Base-by-base conservation (phyloP, 306 rosid species). In the Biancaea sappan region DNA sequence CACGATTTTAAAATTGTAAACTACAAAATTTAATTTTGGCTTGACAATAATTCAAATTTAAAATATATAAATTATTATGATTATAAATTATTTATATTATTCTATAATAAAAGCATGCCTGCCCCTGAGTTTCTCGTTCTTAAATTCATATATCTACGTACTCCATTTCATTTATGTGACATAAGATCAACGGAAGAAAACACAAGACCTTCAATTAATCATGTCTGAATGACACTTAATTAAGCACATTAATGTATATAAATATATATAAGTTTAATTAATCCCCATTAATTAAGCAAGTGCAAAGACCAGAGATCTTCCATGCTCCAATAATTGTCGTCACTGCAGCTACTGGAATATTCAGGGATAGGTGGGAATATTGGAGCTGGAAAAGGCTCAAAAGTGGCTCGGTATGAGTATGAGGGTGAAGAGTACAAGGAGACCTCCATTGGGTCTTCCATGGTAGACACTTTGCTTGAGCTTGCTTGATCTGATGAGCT, bases 271-370 rank as follows among this genome's bases (percentile, higher is more conserved):
- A 34, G 37, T 40, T n/a, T n/a, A n/a, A n/a, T 72, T 53, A 82
- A 63, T 87, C 87, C 48, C 89, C 86, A 77, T 85, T 85, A n/a
- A n/a, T n/a, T n/a, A 74, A 91, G 87, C 72, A 89, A 72, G 66
- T 93, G 97, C 96, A 94, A 85, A 60, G 98, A 86, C 98, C 98
- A 94, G 82, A 94, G 56, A 67, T 94, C 97, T 85, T 94, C 98
- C 84, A 94, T 86, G 92, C 76, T 89, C 98, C 98, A 94, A 35
- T 86, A 86, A 79, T 62, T 83, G 75, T 41, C 86, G 38, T 80
- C 83, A 65, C 40, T 25, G 4, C 13, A 64, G 68, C 81, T 57
- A 34, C 80, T 37, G 73, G 77, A 51, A 69, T 85, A 67, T 52
- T 78, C 3, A 81, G 65, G n/a, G n/a, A n/a, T 34, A 80, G 83